Evolutionary conservation across 2,329 filamentous ascomycete genomes (phyloP), one percentile per base, ranked within the genome.

Genomic region (Ascosphaera acerosa): DNA sequence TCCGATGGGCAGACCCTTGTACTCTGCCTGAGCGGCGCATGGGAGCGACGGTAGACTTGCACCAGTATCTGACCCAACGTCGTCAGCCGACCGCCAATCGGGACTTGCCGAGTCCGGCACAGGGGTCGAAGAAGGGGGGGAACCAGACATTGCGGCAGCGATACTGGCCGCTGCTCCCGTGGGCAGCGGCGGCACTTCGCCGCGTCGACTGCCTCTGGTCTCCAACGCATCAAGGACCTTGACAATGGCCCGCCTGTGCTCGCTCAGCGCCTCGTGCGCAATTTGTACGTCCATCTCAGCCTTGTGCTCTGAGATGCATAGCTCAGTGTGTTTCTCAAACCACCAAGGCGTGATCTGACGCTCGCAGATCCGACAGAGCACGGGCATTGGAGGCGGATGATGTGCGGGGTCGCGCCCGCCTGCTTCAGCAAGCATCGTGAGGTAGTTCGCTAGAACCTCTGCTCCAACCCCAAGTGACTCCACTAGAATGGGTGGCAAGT

Each of bases 231-330:
- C 89, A 7, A 97, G 63, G 6, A 97, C 81, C 50, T 75, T 91
- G 46, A 97, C 87, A 42, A 97, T 91, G 23, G 76, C 66, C 50
- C 91, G 82, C 4, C 87, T 74, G 52, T 97, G 87, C 45, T 97
- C 87, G 4, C 73, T 76, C 30, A 97, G 58, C 37, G 69, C 80
- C 46, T 97, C 87, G 45, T 97, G 87, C 4, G 82, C 70, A 61
- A 94, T 74, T 48, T 97, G 84, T 3, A 97, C 81, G 42, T 94
- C 84, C 77, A 92, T 89, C 49, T 97, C 87, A 1, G 87, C 84
- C 32, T 76, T 73, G 47, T 97, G 87, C 48, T 97, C 87, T 48
- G 94, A 82, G 33, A 92, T 60, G 46, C 87, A 97, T 14, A 94
- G 58, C 44, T 97, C 89, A 2, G 84, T 91, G 49, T 97, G 87